Base-by-base conservation (phyloP, 192 early-diverging fungal genomes). In the Fimicolochytrium jonesii region DNA sequence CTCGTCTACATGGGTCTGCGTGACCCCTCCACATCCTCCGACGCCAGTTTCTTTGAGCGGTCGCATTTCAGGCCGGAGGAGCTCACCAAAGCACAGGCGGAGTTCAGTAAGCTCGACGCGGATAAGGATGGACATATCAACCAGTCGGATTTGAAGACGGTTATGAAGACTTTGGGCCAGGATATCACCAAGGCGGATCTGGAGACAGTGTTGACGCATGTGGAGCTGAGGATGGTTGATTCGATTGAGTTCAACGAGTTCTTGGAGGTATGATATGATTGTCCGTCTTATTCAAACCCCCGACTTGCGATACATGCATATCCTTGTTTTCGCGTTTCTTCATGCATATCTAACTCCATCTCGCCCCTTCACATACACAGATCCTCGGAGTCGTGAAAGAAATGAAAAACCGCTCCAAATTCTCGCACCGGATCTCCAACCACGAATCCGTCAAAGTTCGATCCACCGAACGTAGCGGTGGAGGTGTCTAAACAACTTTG, bases 1-100 rank as follows among this genome's bases (percentile, higher is more conserved):
- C 77, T 98, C 67, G 79, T 70, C 2, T 89, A 89, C 22, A 98
- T 98, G 95, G 95, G 95, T n/a, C 81, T 98, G 52, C 84, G 43
- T 1, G 55, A 56, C 37, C 59, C 54, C 26, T 26, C 30, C 25
- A 28, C 48, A 15, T 7, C 49, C 23, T 5, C 29, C 20, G 64
- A 59, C 18, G 34, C 52, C 32, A 29, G 63, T 26, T 64, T 63
- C 66, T 80, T 76, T 33, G 50, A 52, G 1, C 77, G 86, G 7
- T 71, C 75, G 13, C 81, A 79, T 53, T 89, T 89, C 69, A 60
- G 73, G 23, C 84, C 87, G 6, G 77, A 78, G 25, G 87, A 89
- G 59, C 59, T 89, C 23, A 76, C 61, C 17, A 60, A 69, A 10
- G 85, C 83, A 69, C 77, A 81, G 45, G 66, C 64, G 17, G 77